Base-by-base conservation (phyloP, 192 early-diverging fungal genomes). In the Coemansia sp. region DNA sequence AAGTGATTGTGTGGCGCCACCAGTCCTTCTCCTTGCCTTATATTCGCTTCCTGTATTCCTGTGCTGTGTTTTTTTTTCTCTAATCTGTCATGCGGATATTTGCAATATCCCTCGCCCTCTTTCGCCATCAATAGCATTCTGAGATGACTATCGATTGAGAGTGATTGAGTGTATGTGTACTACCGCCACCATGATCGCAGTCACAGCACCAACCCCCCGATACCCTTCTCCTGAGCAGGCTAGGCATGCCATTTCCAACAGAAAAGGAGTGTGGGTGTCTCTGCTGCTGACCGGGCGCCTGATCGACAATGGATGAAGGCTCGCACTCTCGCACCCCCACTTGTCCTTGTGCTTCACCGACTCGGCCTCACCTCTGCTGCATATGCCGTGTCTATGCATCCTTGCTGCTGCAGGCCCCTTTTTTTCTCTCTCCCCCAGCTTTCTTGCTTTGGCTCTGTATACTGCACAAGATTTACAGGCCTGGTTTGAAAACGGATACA, bases 1-100 rank as follows among this genome's bases (percentile, higher is more conserved):
- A 68, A 60, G 53, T 69, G 39, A 16, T 61, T 64, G 8, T 61
- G 41, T n/a, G 46, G 63, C 48, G 61, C 44, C 45, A 67, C 73
- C 64, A 64, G 67, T 59, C 65, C 56, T 73, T 56, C 21, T 11
- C n/a, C n/a, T 19, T 5, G 6, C 27, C 11, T 53, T 53, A 7
- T 17, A 14, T 57, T 35, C 17, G 54, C 17, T 57, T 31, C 1
- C 31, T 57, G 14, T 57, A 17, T 33, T 34, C 31, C 14, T 6
- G 11, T 11, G 13, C 3, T 53, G 24, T 48, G 4, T 48, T 51
- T 27, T 21, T 51, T 10, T 51, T 21, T 27, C 31, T 53, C 31
- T 53, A 14, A 6, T n/a, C 21, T 48, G n/a, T 9, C 46, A 9
- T 6, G 46, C 46, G 46, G 46, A 19, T 29, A 53, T 33, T 60